Evolutionary conservation across 257 asterid species (phyloP).

Genomic region (Paraleonurus japonicus): DNA sequence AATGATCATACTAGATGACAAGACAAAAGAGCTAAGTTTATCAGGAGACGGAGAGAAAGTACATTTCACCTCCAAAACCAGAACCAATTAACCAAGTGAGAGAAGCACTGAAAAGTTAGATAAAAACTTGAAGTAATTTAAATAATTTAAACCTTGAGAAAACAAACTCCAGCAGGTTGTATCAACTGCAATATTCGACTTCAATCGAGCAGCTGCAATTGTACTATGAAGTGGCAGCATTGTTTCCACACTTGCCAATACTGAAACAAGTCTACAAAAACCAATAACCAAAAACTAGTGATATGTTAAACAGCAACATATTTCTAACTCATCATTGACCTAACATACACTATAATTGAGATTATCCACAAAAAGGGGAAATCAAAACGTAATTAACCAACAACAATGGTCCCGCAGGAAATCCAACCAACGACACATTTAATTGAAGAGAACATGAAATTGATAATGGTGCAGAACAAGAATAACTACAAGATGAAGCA

Average conservation of each 20-base stretch:
- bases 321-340: neutral
- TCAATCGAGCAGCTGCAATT: slow-evolving; percentile 58
- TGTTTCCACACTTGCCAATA: slow-evolving; percentile 42
- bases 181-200: slow-evolving; percentile 52
- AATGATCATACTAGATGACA: neutral
- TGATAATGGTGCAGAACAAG: neutral
- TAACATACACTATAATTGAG: neutral
- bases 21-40: neutral
- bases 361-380: neutral
- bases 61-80: neutral
- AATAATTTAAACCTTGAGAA: slow-evolving; percentile 44
- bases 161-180: slow-evolving; percentile 57
- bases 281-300: neutral
- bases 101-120: neutral
- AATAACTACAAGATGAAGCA: neutral
- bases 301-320: neutral
- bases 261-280: slow-evolving; percentile 39
- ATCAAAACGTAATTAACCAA: neutral
- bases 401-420: neutral
- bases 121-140: neutral
- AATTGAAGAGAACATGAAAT: neutral
- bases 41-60: neutral
- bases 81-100: slow-evolving; percentile 6
- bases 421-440: slow-evolving; percentile 14
- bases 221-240: slow-evolving; percentile 60